Evolutionary conservation across 805 yeast species (phyloP).

Genomic region (Myxozyma geophila): DNA sequence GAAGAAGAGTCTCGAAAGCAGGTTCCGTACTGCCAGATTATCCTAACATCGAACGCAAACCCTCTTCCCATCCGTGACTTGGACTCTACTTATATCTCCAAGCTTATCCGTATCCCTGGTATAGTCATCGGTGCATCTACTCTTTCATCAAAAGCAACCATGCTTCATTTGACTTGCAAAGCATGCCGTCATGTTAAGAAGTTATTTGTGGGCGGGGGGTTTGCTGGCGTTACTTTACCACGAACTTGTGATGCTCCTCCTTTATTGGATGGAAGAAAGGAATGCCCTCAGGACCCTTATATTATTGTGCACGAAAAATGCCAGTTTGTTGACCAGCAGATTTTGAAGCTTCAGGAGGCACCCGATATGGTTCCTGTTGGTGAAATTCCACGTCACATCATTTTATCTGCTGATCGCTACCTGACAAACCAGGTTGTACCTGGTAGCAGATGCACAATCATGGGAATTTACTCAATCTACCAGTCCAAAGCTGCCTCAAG

Average conservation of each 20-base stretch:
- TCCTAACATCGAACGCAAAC: slow-evolving; percentile 72
- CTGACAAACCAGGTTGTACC: slow-evolving; percentile 91
- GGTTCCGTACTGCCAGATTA: slow-evolving; percentile 84
- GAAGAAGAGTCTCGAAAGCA: slow-evolving; percentile 53
- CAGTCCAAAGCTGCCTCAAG: slow-evolving; percentile 65
- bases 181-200: slow-evolving; percentile 81
- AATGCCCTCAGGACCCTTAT: slow-evolving; percentile 92
- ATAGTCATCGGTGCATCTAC: slow-evolving; percentile 91
- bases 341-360: slow-evolving; percentile 90
- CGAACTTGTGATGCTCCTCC: slow-evolving; percentile 63
- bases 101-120: slow-evolving; percentile 89
- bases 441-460: slow-evolving; percentile 88
- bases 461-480: slow-evolving; percentile 91
- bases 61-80: slow-evolving; percentile 76
- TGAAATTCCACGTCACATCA: slow-evolving; percentile 94
- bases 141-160: slow-evolving; percentile 82
- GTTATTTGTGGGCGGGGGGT: slow-evolving; percentile 64
- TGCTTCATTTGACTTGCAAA: slow-evolving; percentile 82
- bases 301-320: slow-evolving; percentile 92
- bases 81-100: slow-evolving; percentile 85
- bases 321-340: slow-evolving; percentile 92
- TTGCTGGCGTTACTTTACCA: slow-evolving; percentile 73
- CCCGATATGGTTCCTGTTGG: slow-evolving; percentile 99
- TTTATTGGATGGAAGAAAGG: slow-evolving; percentile 50
- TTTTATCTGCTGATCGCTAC: slow-evolving; percentile 85